phyloP scores from a whole-genome alignment of 2,329 filamentous ascomycete genomes.

The Alternaria sp. region DNA sequence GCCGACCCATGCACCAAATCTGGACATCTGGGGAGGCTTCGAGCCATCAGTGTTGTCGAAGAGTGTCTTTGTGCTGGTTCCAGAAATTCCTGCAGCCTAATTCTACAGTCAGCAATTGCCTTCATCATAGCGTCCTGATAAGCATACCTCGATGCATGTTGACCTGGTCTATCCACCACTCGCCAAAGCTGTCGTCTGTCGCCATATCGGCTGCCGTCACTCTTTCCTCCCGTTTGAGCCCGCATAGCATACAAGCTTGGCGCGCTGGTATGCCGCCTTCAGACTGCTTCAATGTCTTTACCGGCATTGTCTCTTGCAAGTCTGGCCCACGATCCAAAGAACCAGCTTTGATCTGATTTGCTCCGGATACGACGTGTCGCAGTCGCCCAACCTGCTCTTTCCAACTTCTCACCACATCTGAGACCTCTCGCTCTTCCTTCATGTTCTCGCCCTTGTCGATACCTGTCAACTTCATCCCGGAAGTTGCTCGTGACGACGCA shows the following conservation, averaged over 20 bases:
- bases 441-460: conserved; percentile 83
- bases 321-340: conserved; percentile 68
- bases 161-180: conserved; percentile 87
- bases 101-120: conserved; percentile 39
- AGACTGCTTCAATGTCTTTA: conserved; percentile 67
- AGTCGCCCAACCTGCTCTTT: conserved; percentile 77
- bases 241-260: conserved; percentile 84
- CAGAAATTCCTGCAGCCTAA: conserved; percentile 83
- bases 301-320: conserved; percentile 71
- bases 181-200: conserved; percentile 89
- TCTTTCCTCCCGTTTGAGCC: conserved; percentile 86
- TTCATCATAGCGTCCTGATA: not conserved
- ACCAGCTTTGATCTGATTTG: conserved; percentile 60
- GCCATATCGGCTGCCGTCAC: conserved; percentile 76
- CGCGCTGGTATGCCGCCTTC: conserved; percentile 77
- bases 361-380: conserved; percentile 74
- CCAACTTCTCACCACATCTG: conserved; percentile 80
- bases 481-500: conserved; percentile 71
- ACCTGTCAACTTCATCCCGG: conserved; percentile 90
- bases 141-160: conserved; percentile 69
- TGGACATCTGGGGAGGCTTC: not conserved
- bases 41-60: conserved; percentile 69
- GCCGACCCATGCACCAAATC: not conserved
- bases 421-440: conserved; percentile 84
- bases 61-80: conserved; percentile 74